Conservation (phyloP, 371 early-diverging fungal species). For the Haplosporangium sp. region DNA sequence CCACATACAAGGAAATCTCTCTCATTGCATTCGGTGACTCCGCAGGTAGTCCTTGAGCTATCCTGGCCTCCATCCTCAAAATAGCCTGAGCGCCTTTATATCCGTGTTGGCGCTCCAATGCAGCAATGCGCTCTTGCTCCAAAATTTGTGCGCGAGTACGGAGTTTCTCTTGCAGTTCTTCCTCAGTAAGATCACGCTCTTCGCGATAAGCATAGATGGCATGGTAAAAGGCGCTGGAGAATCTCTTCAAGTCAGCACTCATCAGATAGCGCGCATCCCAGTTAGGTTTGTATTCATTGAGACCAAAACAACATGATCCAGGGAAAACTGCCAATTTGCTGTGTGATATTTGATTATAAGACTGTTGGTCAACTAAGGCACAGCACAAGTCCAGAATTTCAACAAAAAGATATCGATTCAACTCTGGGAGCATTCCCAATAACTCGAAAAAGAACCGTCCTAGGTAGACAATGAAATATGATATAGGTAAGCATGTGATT, state of each 20-base stretch:
- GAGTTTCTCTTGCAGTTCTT: constrained; percentile 41
- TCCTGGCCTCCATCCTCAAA: constrained; percentile 47
- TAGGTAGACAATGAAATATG: constrained; percentile 4
- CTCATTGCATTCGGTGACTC: constrained; percentile 44
- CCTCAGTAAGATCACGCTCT: constrained; percentile 46
- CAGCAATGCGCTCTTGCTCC: constrained; percentile 39
- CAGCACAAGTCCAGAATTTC: constrained; percentile 53
- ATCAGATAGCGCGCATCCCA: constrained; percentile 43
- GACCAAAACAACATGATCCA: constrained; percentile 48
- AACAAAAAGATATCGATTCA: constrained; percentile 53
- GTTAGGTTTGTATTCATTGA: constrained; percentile 47
- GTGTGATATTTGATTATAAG: constrained; percentile 46
- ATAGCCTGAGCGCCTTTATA: constrained; percentile 42
- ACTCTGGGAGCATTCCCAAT: constrained; percentile 47
- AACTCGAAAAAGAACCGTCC: constrained; percentile 54
- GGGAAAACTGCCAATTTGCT: constrained; percentile 51
- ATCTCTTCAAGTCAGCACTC: constrained; percentile 29
- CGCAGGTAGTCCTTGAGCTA: constrained; percentile 52
- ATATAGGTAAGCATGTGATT: neutral
- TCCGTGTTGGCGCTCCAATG: constrained; percentile 47
- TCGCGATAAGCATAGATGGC: constrained; percentile 55
- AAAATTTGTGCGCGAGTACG: constrained; percentile 30
- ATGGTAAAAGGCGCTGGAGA: constrained; percentile 51
- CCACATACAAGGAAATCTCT: constrained; percentile 45
- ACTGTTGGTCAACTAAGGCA: constrained; percentile 42